A percentile compares a stretch with the other conserved stretches of the same genome.
Conservation (phyloP, 1,284 basidiomycete genomes). For the Marasmius fiardii region DNA sequence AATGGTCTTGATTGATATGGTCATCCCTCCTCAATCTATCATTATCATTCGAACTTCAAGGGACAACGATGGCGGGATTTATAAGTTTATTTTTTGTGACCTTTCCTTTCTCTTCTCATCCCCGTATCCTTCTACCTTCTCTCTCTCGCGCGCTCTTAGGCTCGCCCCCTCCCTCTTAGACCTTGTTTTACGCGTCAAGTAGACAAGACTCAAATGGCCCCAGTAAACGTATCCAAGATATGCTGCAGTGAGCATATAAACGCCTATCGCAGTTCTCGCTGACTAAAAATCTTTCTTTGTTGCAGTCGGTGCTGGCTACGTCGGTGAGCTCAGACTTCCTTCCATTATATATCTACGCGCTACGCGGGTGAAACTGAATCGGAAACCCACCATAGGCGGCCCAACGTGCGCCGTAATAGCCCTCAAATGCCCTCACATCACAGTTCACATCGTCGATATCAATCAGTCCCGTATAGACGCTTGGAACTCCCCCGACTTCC, state of each 20-base stretch:
- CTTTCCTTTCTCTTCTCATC: conserved; percentile 24
- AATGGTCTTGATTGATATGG: too few relatives aligned
- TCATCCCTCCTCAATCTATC: too few relatives aligned
- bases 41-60: too few relatives aligned
- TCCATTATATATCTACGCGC: background rate
- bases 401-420: conserved; percentile 95
- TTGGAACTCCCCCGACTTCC: conserved; percentile 84
- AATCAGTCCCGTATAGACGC: conserved; percentile 94
- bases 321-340: conserved; percentile 63
- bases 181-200: too few relatives aligned
- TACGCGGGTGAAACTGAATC: background rate
- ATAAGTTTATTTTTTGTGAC: conserved; percentile 14
- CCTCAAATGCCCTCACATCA: conserved; percentile 92
- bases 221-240: conserved; percentile 77
- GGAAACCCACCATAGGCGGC: conserved; percentile 52
- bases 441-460: conserved; percentile 96
- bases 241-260: conserved; percentile 76
- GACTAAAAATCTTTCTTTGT: conserved; percentile 12
- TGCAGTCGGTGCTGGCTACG: conserved; percentile 93
- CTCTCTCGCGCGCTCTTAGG: background rate
- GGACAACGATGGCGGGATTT: background rate
- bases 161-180: too few relatives aligned
- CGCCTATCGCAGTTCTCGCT: conserved; percentile 2
- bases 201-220: conserved; percentile 47
- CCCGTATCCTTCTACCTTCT: too few relatives aligned